Evolutionary conservation across 2,329 filamentous ascomycete species (phyloP).

Genomic region (Ascochyta clinopodiicola): DNA sequence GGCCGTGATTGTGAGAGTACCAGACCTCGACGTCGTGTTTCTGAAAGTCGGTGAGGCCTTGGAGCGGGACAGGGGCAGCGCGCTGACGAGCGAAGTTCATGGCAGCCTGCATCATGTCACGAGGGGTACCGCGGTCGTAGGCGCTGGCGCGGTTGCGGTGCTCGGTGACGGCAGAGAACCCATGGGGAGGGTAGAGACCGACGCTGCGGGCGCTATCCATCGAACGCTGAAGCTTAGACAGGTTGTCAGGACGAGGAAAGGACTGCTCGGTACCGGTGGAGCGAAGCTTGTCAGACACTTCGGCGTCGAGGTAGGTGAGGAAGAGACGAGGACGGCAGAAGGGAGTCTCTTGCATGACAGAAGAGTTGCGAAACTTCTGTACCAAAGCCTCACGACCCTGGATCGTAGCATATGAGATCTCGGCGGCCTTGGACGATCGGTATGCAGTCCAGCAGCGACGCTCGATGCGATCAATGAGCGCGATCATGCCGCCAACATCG

Average conservation of each 20-base stretch:
- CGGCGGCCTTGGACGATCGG: conserved; percentile 82
- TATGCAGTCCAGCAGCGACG: conserved; percentile 71
- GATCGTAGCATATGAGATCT: conserved; percentile 96
- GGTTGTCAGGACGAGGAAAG: conserved; percentile 83
- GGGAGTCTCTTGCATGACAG: conserved; percentile 86
- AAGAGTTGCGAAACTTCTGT: conserved; percentile 95
- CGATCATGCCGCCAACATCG: conserved; percentile 60
- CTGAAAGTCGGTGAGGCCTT: conserved; percentile 23
- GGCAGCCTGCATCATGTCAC: conserved; percentile 38
- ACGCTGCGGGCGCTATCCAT: conserved; percentile 86
- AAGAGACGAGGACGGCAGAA: conserved; percentile 80
- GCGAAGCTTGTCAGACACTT: conserved; percentile 46
- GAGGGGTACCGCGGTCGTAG: conserved; percentile 78
- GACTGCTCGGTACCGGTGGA: conserved; percentile 73
- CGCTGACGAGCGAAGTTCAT: conserved; percentile 27
- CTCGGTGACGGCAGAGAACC: conserved; percentile 74
- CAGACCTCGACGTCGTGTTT: conserved; percentile 35
- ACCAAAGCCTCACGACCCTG: conserved; percentile 91
- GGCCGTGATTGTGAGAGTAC: conserved; percentile 31
- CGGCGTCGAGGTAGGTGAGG: conserved; percentile 55
- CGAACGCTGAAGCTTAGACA: conserved; percentile 84
- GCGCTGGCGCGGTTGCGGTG: conserved; percentile 78
- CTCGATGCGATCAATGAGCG: conserved; percentile 41
- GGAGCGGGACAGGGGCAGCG: conserved; percentile 16
- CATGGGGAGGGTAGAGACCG: conserved; percentile 84